Evolutionary conservation across 2,329 filamentous ascomycete species (phyloP).

Genomic region (Fusarium torreyae): DNA sequence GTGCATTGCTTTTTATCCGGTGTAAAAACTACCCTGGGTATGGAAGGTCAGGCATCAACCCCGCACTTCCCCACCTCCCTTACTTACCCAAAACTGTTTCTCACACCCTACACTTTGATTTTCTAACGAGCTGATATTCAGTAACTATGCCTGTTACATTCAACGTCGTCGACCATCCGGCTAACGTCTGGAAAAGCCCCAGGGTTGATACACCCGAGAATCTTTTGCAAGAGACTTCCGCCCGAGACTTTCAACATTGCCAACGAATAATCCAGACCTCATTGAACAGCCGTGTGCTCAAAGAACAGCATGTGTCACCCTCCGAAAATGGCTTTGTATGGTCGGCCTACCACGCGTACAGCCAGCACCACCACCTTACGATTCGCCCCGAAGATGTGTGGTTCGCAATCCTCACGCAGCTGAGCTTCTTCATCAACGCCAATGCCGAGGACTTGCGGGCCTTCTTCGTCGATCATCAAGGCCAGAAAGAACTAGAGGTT

Average conservation of each 20-base stretch:
- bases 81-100: too few species aligned
- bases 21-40: too few species aligned
- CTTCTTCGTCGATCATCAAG: constrained; percentile 13
- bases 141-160: constrained; percentile 6
- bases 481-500: constrained; percentile 6
- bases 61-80: too few species aligned
- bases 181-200: background rate
- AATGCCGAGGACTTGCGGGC: constrained; percentile 51
- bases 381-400: constrained; percentile 69
- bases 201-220: background rate
- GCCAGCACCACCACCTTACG: constrained; percentile 60
- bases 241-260: background rate
- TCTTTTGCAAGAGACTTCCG: background rate
- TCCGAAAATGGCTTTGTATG: constrained; percentile 58
- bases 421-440: constrained; percentile 63
- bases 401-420: constrained; percentile 65
- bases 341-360: constrained; percentile 59
- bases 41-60: too few species aligned
- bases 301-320: background rate
- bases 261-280: background rate
- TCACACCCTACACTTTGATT: too few species aligned
- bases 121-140: too few species aligned
- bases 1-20: too few species aligned
- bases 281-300: background rate
- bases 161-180: background rate